Evolutionary conservation across 2,329 filamentous ascomycete species (phyloP), one percentile per base, ranked within the genome.

Genomic region (Hymenoscyphus linearis): DNA sequence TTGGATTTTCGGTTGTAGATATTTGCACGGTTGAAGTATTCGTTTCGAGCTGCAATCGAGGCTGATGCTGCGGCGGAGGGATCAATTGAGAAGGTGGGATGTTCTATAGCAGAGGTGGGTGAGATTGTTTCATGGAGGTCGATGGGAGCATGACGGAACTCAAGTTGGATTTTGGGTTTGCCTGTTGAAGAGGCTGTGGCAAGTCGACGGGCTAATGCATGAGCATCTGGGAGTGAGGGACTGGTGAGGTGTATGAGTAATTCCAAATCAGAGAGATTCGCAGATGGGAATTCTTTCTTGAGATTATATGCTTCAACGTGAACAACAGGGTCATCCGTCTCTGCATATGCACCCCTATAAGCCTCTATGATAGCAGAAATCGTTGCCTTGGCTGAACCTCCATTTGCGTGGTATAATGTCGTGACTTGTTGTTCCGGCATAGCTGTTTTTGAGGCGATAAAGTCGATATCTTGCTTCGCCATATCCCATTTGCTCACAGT

Each of bases 331-430:
- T 78, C 76, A 54, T 77, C 74, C 34, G 77, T 75, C 13, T 85
- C 77, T 12, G 68, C 34, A 4, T 66, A 62, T 12, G 70, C 59
- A 3, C 63, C 62, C 34, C 61, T 57, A 52, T 73, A 66, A n/a
- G 67, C 69, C 25, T 70, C 59, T 2, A 73, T 65, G 3, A 89
- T 74, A 1, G 77, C 78, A 16, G 76, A 71, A 31, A 89, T 83
- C 0, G 86, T 86, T 4, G 75, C 73, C 13, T 79, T 70, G 1
- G 85, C 68, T 7, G 83, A 85, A 2, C 81, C 82, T 14, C 81
- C 79, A 60, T 83, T 81, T 47, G 83, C 80, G 70, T 88, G 81
- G 67, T 89, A 89, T 1, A 82, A 68, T 0, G 85, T 86, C 1
- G 78, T 75, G 2, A 87, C 78, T 34, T 75, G 74, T 2, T 80